Evolutionary conservation across 2,329 filamentous ascomycete genomes (phyloP).

Genomic region (Botrytis byssoidea): DNA sequence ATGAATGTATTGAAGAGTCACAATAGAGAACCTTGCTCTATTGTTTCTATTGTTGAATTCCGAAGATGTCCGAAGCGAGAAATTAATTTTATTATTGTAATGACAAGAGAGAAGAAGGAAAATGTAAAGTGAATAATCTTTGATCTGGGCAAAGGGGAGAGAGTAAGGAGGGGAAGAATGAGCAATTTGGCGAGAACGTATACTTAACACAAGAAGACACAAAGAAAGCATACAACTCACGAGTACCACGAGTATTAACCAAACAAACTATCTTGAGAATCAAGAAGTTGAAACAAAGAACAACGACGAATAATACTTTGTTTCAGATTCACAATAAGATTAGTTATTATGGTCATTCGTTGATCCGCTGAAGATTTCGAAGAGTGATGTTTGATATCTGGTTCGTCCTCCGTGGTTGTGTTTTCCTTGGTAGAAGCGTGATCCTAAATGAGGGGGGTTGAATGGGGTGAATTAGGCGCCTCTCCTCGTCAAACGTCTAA

Average conservation of each 20-base stretch:
- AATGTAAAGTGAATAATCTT: conserved; percentile 6
- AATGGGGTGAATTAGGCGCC: conserved; percentile 12
- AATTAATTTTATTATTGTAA: not conserved
- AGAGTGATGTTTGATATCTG: not conserved
- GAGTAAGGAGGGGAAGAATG: not conserved
- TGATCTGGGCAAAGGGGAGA: not conserved
- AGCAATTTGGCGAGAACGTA: not conserved
- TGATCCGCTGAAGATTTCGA: not conserved
- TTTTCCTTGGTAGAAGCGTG: not conserved
- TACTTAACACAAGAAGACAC: not conserved
- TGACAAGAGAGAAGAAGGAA: conserved; percentile 4
- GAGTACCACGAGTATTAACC: not conserved
- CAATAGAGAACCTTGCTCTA: conserved; percentile 18
- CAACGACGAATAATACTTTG: not conserved
- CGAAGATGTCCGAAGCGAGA: not conserved
- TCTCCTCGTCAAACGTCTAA: not conserved
- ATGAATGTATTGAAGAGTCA: conserved; percentile 1
- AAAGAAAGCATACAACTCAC: not conserved
- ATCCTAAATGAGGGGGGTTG: not conserved
- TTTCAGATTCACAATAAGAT: conserved; percentile 4
- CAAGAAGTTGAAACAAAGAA: not conserved
- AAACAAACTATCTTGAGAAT: conserved; percentile 11
- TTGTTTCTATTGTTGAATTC: conserved; percentile 15
- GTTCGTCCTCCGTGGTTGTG: not conserved
- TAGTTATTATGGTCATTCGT: not conserved